Base-by-base conservation (phyloP, 345 rosid species). In the Salix arbutifolia region DNA sequence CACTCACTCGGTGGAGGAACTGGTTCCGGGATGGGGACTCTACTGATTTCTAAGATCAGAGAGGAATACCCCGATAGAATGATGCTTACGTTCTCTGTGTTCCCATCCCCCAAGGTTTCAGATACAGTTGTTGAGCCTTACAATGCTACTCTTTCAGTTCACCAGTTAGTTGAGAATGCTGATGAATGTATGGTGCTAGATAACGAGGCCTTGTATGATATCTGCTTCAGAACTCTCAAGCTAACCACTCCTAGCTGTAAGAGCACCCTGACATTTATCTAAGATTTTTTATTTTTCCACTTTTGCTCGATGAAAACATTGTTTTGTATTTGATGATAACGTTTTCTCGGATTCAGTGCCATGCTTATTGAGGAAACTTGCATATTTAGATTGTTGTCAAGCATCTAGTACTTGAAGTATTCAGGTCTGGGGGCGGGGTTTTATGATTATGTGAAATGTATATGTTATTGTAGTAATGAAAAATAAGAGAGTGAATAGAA, bases 1-100 rank as follows among this genome's bases (percentile, higher is more conserved):
- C 82, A 79, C 77, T 79, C 82, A 1, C 73, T 79, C 1, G 82
- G 82, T 60, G 82, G 82, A 44, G 82, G 82, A 31, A 79, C 82
- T 17, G 82, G 82, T 35, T 79, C 82, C 33, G 82, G 82, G 50
- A 79, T 79, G 82, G 82, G 82, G 50, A 79, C 82, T 33, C 73
- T 79, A 8, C 21, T 79, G 74, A 79, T 79, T 48, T 79, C 82
- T 30, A 79, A 79, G 76, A 79, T 79, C 61, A 74, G 82, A 40
- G 82, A 79, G 70, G 82, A 79, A 53, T 79, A 79, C 77, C 82
- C 82, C 9, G 82, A 79, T 26, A 79, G 82, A 21, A 79, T 79
- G 82, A 79, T 79, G 82, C 77, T 79, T 8, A 79, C 82, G 33
- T 79, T 79, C 77, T 79, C 82, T 2, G 82, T 79, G 38, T 79